Evolutionary conservation across 2,329 filamentous ascomycete genomes (phyloP).

Genomic region (Aspergillus uvarum): DNA sequence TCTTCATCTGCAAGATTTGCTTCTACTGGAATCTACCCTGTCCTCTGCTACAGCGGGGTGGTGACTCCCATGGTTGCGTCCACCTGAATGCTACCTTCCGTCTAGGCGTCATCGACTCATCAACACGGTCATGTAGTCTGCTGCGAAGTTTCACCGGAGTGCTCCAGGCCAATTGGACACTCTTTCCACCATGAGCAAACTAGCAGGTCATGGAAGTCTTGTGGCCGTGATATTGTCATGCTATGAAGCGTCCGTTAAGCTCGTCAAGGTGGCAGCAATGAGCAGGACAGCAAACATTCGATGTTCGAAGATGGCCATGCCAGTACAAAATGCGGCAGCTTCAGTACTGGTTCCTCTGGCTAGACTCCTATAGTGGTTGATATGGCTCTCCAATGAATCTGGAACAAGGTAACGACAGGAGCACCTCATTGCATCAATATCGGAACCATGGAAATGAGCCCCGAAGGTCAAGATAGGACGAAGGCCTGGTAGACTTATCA

Average conservation of each 20-base stretch:
- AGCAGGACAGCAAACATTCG: neutral
- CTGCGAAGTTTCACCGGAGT: neutral
- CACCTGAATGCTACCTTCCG: conserved; percentile 13
- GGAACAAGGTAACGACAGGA: neutral
- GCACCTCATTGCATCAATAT: neutral
- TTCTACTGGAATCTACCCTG: neutral
- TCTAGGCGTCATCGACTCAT: conserved; percentile 24
- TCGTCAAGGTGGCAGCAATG: neutral
- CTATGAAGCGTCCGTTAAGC: neutral
- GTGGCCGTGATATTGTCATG: neutral
- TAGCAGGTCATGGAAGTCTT: neutral
- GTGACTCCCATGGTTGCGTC: conserved; percentile 14
- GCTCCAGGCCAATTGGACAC: neutral
- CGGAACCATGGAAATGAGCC: neutral
- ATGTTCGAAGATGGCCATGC: neutral
- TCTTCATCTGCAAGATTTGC: neutral
- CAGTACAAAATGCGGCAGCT: neutral
- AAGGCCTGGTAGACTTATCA: neutral
- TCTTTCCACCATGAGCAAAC: neutral
- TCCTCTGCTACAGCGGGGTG: neutral
- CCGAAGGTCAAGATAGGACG: neutral
- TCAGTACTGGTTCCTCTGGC: neutral
- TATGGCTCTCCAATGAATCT: neutral
- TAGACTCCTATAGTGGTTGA: neutral
- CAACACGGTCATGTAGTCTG: neutral